Evolutionary conservation across 2,329 filamentous ascomycete genomes (phyloP).

Genomic region (Botryosphaeria dothidea): DNA sequence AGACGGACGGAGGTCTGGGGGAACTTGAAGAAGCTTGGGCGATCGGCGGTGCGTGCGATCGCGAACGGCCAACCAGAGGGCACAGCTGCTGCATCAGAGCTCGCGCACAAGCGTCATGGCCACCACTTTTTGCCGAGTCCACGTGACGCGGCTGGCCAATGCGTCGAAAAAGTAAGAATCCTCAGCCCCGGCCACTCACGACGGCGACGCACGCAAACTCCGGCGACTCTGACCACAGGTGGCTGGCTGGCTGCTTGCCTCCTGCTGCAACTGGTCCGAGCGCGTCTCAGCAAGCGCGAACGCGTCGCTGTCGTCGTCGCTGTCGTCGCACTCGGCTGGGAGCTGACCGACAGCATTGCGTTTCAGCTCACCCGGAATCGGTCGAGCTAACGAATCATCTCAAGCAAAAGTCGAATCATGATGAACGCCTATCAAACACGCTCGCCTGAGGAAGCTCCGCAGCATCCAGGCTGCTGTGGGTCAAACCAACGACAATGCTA

Average conservation of each 20-base stretch:
- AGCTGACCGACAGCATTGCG: neutral
- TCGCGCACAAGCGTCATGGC: neutral
- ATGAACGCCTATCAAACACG: neutral
- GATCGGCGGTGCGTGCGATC: conserved; percentile 13
- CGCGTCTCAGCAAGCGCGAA: neutral
- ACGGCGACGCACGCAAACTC: too few species aligned
- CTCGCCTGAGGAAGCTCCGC: neutral
- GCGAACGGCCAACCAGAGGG: neutral
- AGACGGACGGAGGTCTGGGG: conserved; percentile 9
- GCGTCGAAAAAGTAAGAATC: neutral
- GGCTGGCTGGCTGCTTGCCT: neutral
- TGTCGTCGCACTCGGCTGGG: neutral
- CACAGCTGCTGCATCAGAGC: neutral
- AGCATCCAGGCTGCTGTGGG: neutral
- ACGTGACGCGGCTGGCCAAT: neutral
- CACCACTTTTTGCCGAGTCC: neutral
- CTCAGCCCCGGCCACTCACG: neutral
- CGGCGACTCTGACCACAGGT: neutral
- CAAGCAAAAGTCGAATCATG: conserved; percentile 10
- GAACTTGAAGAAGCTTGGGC: conserved; percentile 14
- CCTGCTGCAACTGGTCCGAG: neutral
- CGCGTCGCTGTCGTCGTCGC: neutral
- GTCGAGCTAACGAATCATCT: conserved; percentile 8
- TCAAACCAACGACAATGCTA: neutral
- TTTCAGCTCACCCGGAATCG: conserved; percentile 2